Evolutionary conservation across 1,284 basidiomycete genomes (phyloP).

Genomic region (Ustilago xerochloae): DNA sequence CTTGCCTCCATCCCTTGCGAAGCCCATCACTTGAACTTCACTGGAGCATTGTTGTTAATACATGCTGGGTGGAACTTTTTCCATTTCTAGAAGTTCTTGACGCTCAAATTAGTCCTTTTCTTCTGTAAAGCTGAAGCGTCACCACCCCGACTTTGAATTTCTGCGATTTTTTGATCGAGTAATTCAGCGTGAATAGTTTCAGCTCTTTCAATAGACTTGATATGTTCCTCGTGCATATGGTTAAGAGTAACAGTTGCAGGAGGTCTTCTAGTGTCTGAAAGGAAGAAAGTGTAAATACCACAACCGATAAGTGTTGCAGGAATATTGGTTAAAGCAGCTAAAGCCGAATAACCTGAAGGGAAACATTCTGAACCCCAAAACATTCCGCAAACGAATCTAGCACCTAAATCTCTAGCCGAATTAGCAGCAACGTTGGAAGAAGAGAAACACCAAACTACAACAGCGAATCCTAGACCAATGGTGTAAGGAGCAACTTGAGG

Average conservation of each 20-base stretch:
- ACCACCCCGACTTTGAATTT: slow-evolving; percentile 48
- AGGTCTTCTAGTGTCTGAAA: slow-evolving; percentile 54
- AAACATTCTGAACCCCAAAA: slow-evolving; percentile 56
- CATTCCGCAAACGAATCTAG: slow-evolving; percentile 50
- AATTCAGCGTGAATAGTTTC: slow-evolving; percentile 52
- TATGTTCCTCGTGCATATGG: slow-evolving; percentile 47
- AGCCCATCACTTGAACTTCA: too few relatives aligned
- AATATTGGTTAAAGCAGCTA: slow-evolving; percentile 59
- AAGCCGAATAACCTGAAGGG: slow-evolving; percentile 51
- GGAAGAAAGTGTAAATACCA: slow-evolving; percentile 60
- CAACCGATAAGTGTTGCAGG: slow-evolving; percentile 50
- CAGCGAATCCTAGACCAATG: slow-evolving; percentile 54
- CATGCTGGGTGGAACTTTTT: too few relatives aligned
- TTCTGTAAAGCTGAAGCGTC: slow-evolving; percentile 45
- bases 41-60: too few relatives aligned
- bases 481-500: slow-evolving; percentile 54
- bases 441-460: slow-evolving; percentile 58
- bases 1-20: too few relatives aligned
- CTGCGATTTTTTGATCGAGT: slow-evolving; percentile 51
- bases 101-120: slow-evolving; percentile 46
- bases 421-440: slow-evolving; percentile 53
- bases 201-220: slow-evolving; percentile 29
- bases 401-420: slow-evolving; percentile 56
- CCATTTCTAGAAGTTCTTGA: slow-evolving; percentile 50
- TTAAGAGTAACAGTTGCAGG: slow-evolving; percentile 40